Conservation (phyloP, 1,284 basidiomycete species). For the Trichosporon asahii region DNA sequence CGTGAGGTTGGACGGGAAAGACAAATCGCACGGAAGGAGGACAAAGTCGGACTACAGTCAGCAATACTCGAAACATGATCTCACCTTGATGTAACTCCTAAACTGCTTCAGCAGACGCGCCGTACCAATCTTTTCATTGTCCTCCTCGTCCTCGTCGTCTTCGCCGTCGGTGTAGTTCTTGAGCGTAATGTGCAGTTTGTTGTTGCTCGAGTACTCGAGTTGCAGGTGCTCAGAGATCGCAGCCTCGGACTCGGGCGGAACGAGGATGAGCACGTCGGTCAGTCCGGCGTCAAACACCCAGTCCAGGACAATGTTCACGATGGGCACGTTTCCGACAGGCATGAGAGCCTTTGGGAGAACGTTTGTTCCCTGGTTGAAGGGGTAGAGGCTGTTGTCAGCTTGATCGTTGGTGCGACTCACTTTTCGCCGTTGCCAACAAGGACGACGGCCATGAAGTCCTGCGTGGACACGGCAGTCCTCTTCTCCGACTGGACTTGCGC, state of each 20-base stretch:
- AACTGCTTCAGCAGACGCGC: slow-evolving; percentile 48
- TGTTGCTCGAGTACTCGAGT: slow-evolving; percentile 41
- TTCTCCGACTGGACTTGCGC: slow-evolving; percentile 4
- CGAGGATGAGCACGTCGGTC: slow-evolving; percentile 78
- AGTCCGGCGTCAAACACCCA: slow-evolving; percentile 86
- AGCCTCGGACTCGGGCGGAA: slow-evolving; percentile 68
- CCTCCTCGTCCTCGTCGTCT: slow-evolving; percentile 37
- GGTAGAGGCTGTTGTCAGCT: slow-evolving; percentile 40
- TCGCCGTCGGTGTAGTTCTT: slow-evolving; percentile 43
- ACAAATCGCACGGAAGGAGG: slow-evolving; percentile 85
- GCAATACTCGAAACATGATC: background rate
- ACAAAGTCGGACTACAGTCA: slow-evolving; percentile 67
- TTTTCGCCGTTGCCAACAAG: slow-evolving; percentile 83
- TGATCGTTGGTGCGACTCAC: slow-evolving; percentile 54
- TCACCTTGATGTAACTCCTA: slow-evolving; percentile 44
- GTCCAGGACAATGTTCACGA: slow-evolving; percentile 76
- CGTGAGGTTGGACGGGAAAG: slow-evolving; percentile 68
- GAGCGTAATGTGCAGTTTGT: slow-evolving; percentile 32
- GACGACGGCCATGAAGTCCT: slow-evolving; percentile 77
- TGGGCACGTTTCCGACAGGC: slow-evolving; percentile 79
- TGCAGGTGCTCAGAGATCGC: slow-evolving; percentile 72
- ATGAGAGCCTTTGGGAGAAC: slow-evolving; percentile 67
- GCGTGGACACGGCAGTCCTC: slow-evolving; percentile 30
- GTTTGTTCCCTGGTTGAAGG: slow-evolving; percentile 48
- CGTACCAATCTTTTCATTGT: slow-evolving; percentile 40